Percentiles rank a stretch among this genome's conserved stretches.
Conservation (phyloP, 2,329 filamentous ascomycete species). For the Alternaria conjuncta region DNA sequence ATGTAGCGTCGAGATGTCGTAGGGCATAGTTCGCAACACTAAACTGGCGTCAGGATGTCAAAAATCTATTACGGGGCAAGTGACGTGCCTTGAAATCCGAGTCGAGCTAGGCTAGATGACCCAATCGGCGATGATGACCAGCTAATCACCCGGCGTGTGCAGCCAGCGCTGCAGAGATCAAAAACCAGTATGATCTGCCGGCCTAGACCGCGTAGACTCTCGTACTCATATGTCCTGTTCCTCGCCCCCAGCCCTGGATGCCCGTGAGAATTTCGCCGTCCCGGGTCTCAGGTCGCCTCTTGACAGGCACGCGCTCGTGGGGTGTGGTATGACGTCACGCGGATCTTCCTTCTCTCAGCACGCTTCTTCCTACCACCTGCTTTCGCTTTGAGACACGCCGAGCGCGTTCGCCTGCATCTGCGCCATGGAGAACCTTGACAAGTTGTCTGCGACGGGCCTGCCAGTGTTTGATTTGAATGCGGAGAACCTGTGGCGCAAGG, state of each 20-base stretch:
- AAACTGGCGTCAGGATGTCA: not conserved
- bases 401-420: constrained; percentile 1
- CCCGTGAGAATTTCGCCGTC: not conserved
- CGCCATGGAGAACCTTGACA: constrained; percentile 36
- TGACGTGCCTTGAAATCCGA: not conserved
- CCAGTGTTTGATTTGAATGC: constrained; percentile 41
- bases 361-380: constrained; percentile 9
- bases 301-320: constrained; percentile 5
- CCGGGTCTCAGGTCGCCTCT: not conserved
- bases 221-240: not conserved
- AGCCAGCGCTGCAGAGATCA: constrained; percentile 6
- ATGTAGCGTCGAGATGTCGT: not conserved
- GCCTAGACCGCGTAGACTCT: constrained; percentile 10
- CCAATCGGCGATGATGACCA: constrained; percentile 11
- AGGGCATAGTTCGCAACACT: not conserved
- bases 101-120: not conserved
- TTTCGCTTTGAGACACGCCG: constrained; percentile 3
- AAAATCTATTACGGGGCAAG: not conserved
- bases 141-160: constrained; percentile 1
- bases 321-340: constrained; percentile 17
- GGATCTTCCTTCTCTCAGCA: constrained; percentile 1
- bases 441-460: constrained; percentile 37
- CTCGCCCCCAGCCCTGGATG: constrained; percentile 1
- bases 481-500: constrained; percentile 34
- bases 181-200: constrained; percentile 8